A percentile compares a stretch with the other conserved stretches of the same genome.
Conservation (phyloP, 2,329 filamentous ascomycete species). For the Fusarium circinatum region DNA sequence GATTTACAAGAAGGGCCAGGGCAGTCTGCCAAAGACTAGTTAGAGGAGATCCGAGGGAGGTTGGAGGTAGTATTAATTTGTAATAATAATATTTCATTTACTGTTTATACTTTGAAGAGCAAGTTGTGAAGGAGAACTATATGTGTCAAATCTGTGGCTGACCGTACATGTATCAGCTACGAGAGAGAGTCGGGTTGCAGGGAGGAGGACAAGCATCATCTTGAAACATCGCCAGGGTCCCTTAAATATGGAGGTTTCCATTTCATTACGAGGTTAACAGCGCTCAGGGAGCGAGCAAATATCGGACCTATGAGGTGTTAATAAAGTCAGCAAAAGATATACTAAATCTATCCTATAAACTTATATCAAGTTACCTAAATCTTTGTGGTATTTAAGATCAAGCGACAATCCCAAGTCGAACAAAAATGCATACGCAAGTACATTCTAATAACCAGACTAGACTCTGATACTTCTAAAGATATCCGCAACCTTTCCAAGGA, state of each 20-base stretch:
- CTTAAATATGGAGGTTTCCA: too few species aligned
- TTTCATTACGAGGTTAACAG: too few species aligned
- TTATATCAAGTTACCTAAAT: too few species aligned
- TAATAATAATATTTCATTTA: too few species aligned
- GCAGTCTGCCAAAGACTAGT: not conserved
- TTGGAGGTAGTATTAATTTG: not conserved
- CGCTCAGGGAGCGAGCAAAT: too few species aligned
- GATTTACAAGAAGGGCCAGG: not conserved
- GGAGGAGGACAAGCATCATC: not conserved
- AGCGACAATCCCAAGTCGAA: not conserved
- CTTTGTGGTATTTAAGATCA: too few species aligned
- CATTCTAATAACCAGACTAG: rapidly evolving
- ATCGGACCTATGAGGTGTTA: too few species aligned
- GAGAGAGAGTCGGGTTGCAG: not conserved
- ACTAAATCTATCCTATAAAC: not conserved
- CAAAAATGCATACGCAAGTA: rapidly evolving
- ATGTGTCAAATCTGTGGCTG: rapidly evolving
- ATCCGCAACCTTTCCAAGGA: not conserved
- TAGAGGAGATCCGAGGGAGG: not conserved
- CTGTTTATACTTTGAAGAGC: rapidly evolving
- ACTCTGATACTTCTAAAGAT: not conserved
- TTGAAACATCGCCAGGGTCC: too few species aligned
- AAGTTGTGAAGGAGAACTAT: too few species aligned
- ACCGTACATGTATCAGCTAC: rapidly evolving
- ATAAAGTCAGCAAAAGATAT: too few species aligned